Base-by-base conservation (phyloP, 306 rosid species). In the Betula pendula region DNA sequence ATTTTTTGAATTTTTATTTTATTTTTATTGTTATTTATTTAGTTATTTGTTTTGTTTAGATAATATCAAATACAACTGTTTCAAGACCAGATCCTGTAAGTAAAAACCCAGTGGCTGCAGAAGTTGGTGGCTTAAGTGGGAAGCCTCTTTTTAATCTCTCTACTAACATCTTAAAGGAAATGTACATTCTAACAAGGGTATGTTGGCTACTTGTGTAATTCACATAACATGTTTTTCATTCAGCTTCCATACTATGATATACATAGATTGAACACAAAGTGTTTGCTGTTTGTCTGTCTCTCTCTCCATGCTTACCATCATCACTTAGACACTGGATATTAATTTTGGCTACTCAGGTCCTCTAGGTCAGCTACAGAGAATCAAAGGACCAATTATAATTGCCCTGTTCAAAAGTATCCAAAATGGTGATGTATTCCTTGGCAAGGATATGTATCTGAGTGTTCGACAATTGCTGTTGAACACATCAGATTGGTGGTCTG, bases 51-150 rank as follows among this genome's bases (percentile, higher is more conserved):
- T 75, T 35, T 80, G 59, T 74, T 59, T 73, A 95, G 99, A 88
- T 95, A 76, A 89, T 95, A 87, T 85, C 99, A 75, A 92, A 95
- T 77, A 92, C 98, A 49, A 95, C 98, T 48, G 85, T 95, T 82
- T 92, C 99, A 79, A 95, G 99, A 79, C 99, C 97, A 60, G 97
- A 87, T 45, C 29, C 88, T 17, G 88, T 82, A 62, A 79, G 77
- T 48, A 59, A 31, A 70, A 81, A 87, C 83, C 90, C 89, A 66
- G 19, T 86, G 80, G 89, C 96, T 82, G 68, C 86, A 50, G 97
- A 95, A 92, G 50, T 86, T 83, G 99, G 99, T 55, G 99, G 99
- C 53, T 83, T 95, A 81, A 95, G 99, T 90, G 99, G 99, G 88
- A 95, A 87, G 89, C 99, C 99, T 77, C 97, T 95, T 69, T 87